Evolutionary conservation across 768 basidiomycete species (phyloP).

Genomic region (Boletus tomentosulus): DNA sequence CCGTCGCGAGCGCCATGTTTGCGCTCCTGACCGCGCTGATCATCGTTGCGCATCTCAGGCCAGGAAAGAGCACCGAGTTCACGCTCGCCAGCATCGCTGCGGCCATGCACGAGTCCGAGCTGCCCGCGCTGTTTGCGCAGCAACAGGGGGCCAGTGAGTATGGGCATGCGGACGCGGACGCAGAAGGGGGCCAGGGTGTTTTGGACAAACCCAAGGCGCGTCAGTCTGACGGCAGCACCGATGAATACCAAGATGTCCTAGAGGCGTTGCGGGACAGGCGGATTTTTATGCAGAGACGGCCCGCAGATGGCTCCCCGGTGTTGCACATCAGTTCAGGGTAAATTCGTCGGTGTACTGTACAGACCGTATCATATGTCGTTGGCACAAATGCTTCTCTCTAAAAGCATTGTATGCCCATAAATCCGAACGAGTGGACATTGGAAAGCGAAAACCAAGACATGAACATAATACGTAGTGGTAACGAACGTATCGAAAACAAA

Average conservation of each 20-base stretch:
- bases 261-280: slow-evolving; percentile 6
- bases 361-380: not conserved
- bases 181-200: not conserved
- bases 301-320: slow-evolving; percentile 15
- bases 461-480: not conserved
- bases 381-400: not conserved
- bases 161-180: not conserved
- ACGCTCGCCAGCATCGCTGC: slow-evolving; percentile 22
- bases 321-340: slow-evolving; percentile 15
- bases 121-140: slow-evolving; percentile 19
- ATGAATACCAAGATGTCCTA: not conserved
- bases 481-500: slow-evolving; percentile 1
- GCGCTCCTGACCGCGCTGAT: slow-evolving; percentile 18
- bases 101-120: slow-evolving; percentile 23
- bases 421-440: not conserved
- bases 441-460: not conserved
- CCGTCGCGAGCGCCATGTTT: slow-evolving; percentile 21
- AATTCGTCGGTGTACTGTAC: not conserved
- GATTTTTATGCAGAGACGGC: slow-evolving; percentile 16
- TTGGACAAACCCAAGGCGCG: not conserved
- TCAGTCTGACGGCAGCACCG: not conserved
- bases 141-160: not conserved
- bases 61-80: slow-evolving; percentile 19
- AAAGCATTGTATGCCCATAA: not conserved
- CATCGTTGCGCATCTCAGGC: slow-evolving; percentile 21